A percentile compares a stretch with the other conserved stretches of the same genome.
These are phyloP conservation scores for Bipolaris zeicola DNA, from an alignment of 2,329 filamentous ascomycete genomes.

Conservation along the genomic window DNA sequence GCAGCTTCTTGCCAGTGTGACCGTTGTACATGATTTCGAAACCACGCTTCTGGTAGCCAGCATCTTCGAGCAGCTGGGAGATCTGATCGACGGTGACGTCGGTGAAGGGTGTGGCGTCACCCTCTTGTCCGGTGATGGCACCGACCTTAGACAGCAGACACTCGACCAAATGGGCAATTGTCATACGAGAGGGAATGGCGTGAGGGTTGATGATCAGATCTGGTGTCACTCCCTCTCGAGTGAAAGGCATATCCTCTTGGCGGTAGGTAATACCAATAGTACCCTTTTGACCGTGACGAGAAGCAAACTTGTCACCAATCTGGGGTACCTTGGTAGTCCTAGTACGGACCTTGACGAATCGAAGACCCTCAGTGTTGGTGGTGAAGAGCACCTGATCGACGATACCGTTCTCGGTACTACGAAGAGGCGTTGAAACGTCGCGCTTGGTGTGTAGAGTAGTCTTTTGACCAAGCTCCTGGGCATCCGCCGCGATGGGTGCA, in stretches of 20 bases:
- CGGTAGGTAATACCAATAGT: conserved; percentile 98
- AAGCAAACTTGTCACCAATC: conserved; percentile 99
- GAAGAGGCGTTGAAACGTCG: conserved; percentile 91
- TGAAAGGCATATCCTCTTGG: conserved; percentile 99
- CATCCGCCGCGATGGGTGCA: conserved; percentile 88
- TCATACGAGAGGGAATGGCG: conserved; percentile 99
- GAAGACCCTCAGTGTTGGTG: conserved; percentile 90
- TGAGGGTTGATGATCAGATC: conserved; percentile 99
- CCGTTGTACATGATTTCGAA: conserved; percentile 99
- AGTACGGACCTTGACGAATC: conserved; percentile 97
- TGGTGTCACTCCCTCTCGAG: conserved; percentile 84
- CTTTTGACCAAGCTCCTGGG: conserved; percentile 89
- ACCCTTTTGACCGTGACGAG: conserved; percentile 98
- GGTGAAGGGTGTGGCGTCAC: conserved; percentile 96
- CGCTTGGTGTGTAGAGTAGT: conserved; percentile 90
- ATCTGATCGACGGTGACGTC: conserved; percentile 96
- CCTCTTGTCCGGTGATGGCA: conserved; percentile 90
- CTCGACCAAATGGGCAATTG: conserved; percentile 99
- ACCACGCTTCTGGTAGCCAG: conserved; percentile 94
- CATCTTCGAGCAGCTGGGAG: conserved; percentile 80
- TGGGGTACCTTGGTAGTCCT: conserved; percentile 97
- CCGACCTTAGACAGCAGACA: conserved; percentile 97
- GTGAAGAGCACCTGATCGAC: conserved; percentile 92
- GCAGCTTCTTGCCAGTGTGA: conserved; percentile 91
- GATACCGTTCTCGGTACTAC: conserved; percentile 96